A percentile compares a stretch with the other conserved stretches of the same genome.
Conservation (phyloP, 2,329 filamentous ascomycete genomes). For the Diaporthe sp. region DNA sequence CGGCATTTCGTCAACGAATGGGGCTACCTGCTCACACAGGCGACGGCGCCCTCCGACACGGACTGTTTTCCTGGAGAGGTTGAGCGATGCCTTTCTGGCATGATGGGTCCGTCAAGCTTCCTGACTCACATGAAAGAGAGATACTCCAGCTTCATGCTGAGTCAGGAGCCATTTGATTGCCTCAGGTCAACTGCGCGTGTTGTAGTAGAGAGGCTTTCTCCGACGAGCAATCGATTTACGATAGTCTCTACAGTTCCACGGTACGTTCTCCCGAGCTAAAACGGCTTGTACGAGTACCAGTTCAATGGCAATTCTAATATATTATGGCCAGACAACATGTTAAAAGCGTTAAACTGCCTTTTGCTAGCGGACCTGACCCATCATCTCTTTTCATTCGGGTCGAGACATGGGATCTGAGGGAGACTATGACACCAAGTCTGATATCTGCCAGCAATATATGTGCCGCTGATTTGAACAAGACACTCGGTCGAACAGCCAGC, state of each 20-base stretch:
- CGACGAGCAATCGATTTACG: neutral
- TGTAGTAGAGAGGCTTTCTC: neutral
- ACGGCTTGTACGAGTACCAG: rapidly evolving
- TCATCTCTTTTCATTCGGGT: neutral
- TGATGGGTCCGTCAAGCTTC: neutral
- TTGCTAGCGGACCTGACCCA: neutral
- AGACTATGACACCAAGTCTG: neutral
- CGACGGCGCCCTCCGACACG: neutral
- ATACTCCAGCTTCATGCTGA: neutral
- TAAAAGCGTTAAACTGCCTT: neutral
- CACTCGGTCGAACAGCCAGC: neutral
- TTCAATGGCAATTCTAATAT: neutral
- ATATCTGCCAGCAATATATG: neutral
- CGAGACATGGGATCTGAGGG: neutral
- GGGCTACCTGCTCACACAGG: neutral
- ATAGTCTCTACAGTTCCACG: neutral
- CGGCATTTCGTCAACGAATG: neutral
- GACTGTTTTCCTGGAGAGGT: neutral
- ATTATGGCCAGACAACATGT: too few relatives aligned
- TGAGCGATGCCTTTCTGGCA: neutral
- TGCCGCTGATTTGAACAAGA: neutral
- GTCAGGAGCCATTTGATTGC: neutral
- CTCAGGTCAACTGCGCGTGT: neutral
- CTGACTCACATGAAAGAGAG: neutral
- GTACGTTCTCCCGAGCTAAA: neutral